Conservation (phyloP, 1,139 yeast species). For the Blastobotrys raffinosifermentans region DNA sequence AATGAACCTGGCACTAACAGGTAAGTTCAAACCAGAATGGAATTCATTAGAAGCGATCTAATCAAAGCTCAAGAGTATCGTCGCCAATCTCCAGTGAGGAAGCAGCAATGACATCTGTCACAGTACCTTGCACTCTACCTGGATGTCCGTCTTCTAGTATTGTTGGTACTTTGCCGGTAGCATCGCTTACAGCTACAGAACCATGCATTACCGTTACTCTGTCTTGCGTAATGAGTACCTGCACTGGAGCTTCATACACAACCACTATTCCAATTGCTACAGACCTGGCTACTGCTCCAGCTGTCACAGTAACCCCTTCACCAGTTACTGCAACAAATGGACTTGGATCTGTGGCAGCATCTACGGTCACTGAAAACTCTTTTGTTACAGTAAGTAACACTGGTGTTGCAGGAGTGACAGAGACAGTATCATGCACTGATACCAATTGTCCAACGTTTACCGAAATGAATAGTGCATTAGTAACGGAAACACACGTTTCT, state of each 20-base stretch:
- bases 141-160: neutral
- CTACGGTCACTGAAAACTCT: neutral
- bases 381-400: neutral
- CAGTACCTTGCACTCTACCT: neutral
- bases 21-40: too few relatives aligned
- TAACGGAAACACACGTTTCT: neutral
- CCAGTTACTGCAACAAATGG: neutral
- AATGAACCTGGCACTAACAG: too few relatives aligned
- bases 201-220: too few relatives aligned
- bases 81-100: neutral
- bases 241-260: neutral
- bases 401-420: too few relatives aligned
- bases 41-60: too few relatives aligned
- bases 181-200: too few relatives aligned
- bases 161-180: neutral
- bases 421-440: neutral
- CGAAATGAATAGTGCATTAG: neutral
- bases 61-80: neutral
- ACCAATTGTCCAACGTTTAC: neutral
- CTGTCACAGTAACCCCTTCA: neutral
- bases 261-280: neutral
- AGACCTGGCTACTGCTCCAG: neutral
- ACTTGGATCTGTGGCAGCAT: neutral
- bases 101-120: neutral
- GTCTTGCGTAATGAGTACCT: too few relatives aligned